Conservation (phyloP, 1,284 basidiomycete species). For the Meripilus lineatus region DNA sequence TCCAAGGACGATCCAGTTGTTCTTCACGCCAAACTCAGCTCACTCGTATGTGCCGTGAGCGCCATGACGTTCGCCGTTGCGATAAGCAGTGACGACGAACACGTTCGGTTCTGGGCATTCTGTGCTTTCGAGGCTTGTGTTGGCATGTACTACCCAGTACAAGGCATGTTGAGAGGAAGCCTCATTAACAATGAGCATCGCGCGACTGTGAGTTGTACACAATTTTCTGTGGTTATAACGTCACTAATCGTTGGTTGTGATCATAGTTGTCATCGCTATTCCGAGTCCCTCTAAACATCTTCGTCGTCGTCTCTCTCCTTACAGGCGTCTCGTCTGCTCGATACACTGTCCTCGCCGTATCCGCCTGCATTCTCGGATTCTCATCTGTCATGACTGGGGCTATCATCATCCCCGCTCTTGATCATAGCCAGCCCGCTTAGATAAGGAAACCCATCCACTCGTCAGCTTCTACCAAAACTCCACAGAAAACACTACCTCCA, state of each 20-base stretch:
- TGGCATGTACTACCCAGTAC: conserved; percentile 74
- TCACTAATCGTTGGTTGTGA: conserved; percentile 5
- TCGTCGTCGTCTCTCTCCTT: conserved; percentile 67
- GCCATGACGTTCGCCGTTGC: conserved; percentile 52
- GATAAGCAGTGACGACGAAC: conserved; percentile 42
- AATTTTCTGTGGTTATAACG: not conserved
- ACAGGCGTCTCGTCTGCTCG: conserved; percentile 66
- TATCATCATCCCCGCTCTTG: too few species aligned
- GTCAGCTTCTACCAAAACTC: too few species aligned
- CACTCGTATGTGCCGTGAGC: conserved; percentile 54
- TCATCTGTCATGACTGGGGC: conserved; percentile 55
- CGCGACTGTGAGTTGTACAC: conserved; percentile 50
- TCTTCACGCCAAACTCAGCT: conserved; percentile 64
- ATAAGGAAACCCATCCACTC: too few species aligned
- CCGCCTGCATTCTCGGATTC: conserved; percentile 52
- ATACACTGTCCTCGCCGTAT: conserved; percentile 53
- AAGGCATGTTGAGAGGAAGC: conserved; percentile 67
- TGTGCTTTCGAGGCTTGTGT: conserved; percentile 72
- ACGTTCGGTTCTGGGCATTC: conserved; percentile 64
- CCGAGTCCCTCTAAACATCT: conserved; percentile 69
- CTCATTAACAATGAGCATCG: conserved; percentile 70
- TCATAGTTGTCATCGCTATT: conserved; percentile 64
- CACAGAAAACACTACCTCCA: too few species aligned
- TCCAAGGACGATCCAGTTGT: conserved; percentile 39
- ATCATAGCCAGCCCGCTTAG: too few species aligned